phyloP scores from a whole-genome alignment of 129 eudicot genomes.

The Flaveria sonorensis region DNA sequence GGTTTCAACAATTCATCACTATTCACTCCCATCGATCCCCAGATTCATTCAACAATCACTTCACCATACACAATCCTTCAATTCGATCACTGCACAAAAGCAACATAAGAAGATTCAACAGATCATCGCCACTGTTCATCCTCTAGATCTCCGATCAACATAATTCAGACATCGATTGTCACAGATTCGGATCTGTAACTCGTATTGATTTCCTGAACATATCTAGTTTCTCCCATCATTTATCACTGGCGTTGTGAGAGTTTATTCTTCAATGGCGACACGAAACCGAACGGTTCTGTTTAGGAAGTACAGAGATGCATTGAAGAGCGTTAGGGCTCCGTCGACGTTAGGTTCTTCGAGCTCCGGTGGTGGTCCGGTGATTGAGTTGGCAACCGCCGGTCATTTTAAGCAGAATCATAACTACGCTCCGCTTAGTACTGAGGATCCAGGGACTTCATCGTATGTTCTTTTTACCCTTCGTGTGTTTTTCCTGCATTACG shows the following conservation, averaged over 20 bases:
- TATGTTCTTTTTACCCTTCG: slow-evolving; percentile 14
- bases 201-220: slow-evolving; percentile 23
- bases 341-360: slow-evolving; percentile 38
- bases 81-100: not conserved
- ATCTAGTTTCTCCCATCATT: not conserved
- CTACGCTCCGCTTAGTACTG: slow-evolving; percentile 81
- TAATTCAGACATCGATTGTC: slow-evolving; percentile 19
- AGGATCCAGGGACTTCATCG: slow-evolving; percentile 84
- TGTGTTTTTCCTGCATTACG: not conserved
- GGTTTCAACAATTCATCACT: slow-evolving; percentile 28
- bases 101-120: slow-evolving; percentile 13
- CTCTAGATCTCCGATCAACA: slow-evolving; percentile 33
- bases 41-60: slow-evolving; percentile 22
- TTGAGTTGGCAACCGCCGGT: slow-evolving; percentile 63
- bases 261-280: slow-evolving; percentile 56
- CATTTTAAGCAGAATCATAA: slow-evolving; percentile 44
- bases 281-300: slow-evolving; percentile 70
- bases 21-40: slow-evolving; percentile 35
- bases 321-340: slow-evolving; percentile 73
- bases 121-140: slow-evolving; percentile 22
- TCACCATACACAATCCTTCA: slow-evolving; percentile 2
- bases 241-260: not conserved
- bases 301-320: slow-evolving; percentile 68
- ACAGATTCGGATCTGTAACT: slow-evolving; percentile 32
- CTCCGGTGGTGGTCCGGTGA: slow-evolving; percentile 54